phyloP scores from a whole-genome alignment of 2,329 filamentous ascomycete species.

The Alternaria novae-zelandiae region DNA sequence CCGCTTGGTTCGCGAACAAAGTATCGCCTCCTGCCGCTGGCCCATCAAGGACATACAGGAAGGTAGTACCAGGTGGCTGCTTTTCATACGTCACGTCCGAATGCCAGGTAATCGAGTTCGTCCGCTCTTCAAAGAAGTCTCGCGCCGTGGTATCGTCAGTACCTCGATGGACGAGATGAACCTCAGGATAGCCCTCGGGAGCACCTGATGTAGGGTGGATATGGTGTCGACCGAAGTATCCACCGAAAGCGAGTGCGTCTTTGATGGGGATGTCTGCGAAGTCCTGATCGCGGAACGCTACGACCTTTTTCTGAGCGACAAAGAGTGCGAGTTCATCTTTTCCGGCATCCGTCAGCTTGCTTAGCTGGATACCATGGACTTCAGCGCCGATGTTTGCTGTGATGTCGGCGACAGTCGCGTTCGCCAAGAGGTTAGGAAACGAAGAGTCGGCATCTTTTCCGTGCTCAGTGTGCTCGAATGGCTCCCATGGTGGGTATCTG shows the following conservation, averaged over 20 bases:
- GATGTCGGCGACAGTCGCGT: conserved; percentile 63
- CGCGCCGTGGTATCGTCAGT: conserved; percentile 67
- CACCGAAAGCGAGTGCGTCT: conserved; percentile 71
- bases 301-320: conserved; percentile 78
- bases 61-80: conserved; percentile 89
- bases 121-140: conserved; percentile 71
- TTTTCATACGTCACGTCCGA: conserved; percentile 86
- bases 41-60: conserved; percentile 85
- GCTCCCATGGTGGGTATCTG: conserved; percentile 68
- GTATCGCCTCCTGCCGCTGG: conserved; percentile 84
- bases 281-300: conserved; percentile 76
- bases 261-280: conserved; percentile 69
- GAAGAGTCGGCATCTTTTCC: conserved; percentile 74
- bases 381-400: conserved; percentile 78
- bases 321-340: conserved; percentile 80
- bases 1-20: conserved; percentile 77
- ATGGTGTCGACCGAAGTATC: conserved; percentile 81
- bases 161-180: conserved; percentile 80
- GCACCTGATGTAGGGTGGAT: conserved; percentile 81
- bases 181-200: conserved; percentile 73
- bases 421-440: conserved; percentile 71
- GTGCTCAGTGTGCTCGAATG: conserved; percentile 76
- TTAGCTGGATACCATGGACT: conserved; percentile 73
- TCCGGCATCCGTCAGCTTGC: conserved; percentile 68
- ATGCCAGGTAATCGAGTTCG: conserved; percentile 87